Evolutionary conservation across 306 rosid genomes (phyloP).

Genomic region (Trifolium fragiferum): DNA sequence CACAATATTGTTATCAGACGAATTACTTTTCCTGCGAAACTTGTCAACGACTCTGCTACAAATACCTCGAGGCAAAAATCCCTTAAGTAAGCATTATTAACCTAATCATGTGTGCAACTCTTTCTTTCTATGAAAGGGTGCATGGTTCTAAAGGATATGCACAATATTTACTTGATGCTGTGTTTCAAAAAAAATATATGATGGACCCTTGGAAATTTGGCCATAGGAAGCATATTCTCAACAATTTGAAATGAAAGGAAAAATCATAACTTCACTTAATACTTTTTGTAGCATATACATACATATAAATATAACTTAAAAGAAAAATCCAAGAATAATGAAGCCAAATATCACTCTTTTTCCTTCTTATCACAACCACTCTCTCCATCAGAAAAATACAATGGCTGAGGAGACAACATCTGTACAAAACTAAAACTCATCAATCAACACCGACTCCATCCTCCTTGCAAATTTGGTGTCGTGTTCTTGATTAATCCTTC

Average conservation of each 20-base stretch:
- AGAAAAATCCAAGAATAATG: constrained; percentile 36
- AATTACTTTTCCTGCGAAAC: no score
- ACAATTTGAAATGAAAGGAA: constrained; percentile 16
- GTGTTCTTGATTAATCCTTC: constrained; percentile 43
- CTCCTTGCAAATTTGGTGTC: constrained; percentile 32
- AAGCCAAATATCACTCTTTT: constrained; percentile 44
- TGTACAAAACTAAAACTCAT: constrained; percentile 56
- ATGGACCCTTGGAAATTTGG: no score
- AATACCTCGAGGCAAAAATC: no score
- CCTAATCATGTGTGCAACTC: no score
- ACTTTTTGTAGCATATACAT: constrained; percentile 35
- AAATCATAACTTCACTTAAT: constrained; percentile 29
- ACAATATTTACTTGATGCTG: no score
- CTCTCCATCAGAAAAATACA: constrained; percentile 39
- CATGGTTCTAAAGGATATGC: no score
- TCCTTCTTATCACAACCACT: constrained; percentile 39
- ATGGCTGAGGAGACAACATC: constrained; percentile 39
- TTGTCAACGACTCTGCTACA: no score
- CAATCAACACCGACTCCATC: constrained; percentile 31
- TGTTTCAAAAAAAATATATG: no score
- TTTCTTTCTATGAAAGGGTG: no score
- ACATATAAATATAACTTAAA: constrained; percentile 27
- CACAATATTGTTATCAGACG: no score
- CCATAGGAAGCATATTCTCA: no score
- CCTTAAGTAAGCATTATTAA: no score